These are phyloP conservation scores for Populus tomentosa DNA, from an alignment of 441 rosid species.

Conservation along the genomic window DNA sequence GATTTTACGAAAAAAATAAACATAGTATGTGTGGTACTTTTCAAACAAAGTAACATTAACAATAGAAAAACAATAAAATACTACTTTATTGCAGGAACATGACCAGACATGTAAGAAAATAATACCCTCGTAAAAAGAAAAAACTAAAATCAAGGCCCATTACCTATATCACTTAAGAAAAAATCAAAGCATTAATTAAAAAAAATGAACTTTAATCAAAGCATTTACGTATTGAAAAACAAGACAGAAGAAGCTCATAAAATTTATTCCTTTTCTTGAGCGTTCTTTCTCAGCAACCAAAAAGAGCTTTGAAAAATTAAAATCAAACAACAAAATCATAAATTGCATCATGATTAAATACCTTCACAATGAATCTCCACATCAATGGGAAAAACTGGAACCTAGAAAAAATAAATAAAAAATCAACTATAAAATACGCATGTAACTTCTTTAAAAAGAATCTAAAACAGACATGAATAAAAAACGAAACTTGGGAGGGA, in stretches of 20 bases:
- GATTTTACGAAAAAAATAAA: not conserved
- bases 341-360: not conserved
- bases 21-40: not conserved
- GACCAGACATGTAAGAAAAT: not conserved
- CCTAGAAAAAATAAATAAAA: not conserved
- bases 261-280: not conserved
- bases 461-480: not conserved
- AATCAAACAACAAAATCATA: not conserved
- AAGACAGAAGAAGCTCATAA: not conserved
- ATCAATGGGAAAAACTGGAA: slow-evolving; percentile 5
- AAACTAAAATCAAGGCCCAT: not conserved
- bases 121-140: not conserved
- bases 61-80: not conserved
- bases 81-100: not conserved
- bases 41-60: not conserved
- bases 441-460: not conserved
- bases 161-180: not conserved
- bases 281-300: slow-evolving; percentile 1
- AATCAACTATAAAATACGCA: not conserved
- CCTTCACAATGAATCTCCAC: slow-evolving; percentile 9
- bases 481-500: not conserved
- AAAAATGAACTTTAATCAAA: not conserved
- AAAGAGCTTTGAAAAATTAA: not conserved
- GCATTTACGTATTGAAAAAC: not conserved
- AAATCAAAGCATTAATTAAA: not conserved